Percentiles rank a stretch among this genome's conserved stretches.
These are phyloP conservation scores for Erythrophleum fordii DNA, from an alignment of 306 rosid genomes.

Conservation along the genomic window DNA sequence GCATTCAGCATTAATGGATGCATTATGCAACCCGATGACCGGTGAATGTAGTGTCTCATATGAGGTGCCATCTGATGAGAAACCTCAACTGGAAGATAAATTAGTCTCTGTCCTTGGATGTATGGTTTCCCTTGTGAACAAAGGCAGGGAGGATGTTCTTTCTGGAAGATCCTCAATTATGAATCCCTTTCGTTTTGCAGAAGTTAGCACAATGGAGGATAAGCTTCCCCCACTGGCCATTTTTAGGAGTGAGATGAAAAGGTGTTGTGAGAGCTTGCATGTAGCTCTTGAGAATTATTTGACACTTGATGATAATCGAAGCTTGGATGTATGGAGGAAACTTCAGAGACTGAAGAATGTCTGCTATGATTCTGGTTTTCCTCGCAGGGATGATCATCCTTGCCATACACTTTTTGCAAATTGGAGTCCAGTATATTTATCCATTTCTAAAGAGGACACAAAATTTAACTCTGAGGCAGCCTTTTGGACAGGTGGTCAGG, in stretches of 20 bases:
- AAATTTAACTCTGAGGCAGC: conserved; percentile 59
- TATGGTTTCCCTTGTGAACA: conserved; percentile 78
- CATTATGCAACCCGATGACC: conserved; percentile 85
- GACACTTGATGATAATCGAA: conserved; percentile 65
- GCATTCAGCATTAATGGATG: conserved; percentile 81
- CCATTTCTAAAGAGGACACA: conserved; percentile 59
- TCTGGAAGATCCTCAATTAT: conserved; percentile 76
- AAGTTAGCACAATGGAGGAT: conserved; percentile 62
- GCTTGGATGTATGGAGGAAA: conserved; percentile 83
- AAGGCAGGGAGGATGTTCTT: conserved; percentile 86
- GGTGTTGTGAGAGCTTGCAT: conserved; percentile 98
- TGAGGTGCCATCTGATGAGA: conserved; percentile 79
- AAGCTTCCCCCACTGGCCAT: conserved; percentile 80
- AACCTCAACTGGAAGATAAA: conserved; percentile 89
- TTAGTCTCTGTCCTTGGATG: conserved; percentile 95
- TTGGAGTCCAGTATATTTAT: conserved; percentile 75
- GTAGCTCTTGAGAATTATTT: conserved; percentile 88
- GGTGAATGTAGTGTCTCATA: conserved; percentile 92
- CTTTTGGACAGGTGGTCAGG: conserved; percentile 96
- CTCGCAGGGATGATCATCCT: conserved; percentile 75
- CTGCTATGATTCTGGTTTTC: conserved; percentile 91
- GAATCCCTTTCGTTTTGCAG: conserved; percentile 55
- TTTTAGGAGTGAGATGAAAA: conserved; percentile 91
- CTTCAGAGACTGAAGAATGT: conserved; percentile 93
- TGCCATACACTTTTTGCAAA: conserved; percentile 78